phyloP scores from a whole-genome alignment of 1,284 basidiomycete genomes.

The Cutaneotrichosporon spelunceum region DNA sequence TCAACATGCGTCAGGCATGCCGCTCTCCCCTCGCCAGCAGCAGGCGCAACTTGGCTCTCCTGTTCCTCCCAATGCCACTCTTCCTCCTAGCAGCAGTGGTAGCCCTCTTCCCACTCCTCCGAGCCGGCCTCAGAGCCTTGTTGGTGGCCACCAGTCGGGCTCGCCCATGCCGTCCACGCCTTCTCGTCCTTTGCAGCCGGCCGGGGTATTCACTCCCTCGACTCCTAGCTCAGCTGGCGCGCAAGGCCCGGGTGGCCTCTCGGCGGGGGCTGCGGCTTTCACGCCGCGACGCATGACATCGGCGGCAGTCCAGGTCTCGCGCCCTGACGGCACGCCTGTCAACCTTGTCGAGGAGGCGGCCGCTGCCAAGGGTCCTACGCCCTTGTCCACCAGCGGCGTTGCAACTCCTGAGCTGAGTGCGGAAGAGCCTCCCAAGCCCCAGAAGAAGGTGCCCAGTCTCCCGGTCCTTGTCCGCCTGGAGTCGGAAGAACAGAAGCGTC shows the following conservation, averaged over 20 bases:
- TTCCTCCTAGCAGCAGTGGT: slow-evolving; percentile 32
- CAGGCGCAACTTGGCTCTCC: slow-evolving; percentile 37
- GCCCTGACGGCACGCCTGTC: slow-evolving; percentile 47
- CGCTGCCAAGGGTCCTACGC: slow-evolving; percentile 30
- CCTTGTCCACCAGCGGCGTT: slow-evolving; percentile 26
- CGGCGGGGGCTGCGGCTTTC: slow-evolving; percentile 40
- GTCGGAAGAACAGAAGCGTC: slow-evolving; percentile 54
- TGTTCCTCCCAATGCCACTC: slow-evolving; percentile 28
- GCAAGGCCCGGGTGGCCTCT: slow-evolving; percentile 26
- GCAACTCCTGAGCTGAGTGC: slow-evolving; percentile 29
- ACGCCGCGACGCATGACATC: slow-evolving; percentile 38
- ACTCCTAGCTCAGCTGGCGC: slow-evolving; percentile 15
- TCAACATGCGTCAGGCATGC: slow-evolving; percentile 30
- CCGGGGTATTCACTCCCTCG: slow-evolving; percentile 30
- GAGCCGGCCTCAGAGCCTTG: slow-evolving; percentile 37
- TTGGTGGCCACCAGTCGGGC: slow-evolving; percentile 28
- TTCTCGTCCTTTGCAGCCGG: slow-evolving; percentile 29
- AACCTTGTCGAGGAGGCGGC: slow-evolving; percentile 43
- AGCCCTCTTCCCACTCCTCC: slow-evolving; percentile 44
- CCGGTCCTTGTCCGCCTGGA: slow-evolving; percentile 54
- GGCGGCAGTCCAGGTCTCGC: slow-evolving; percentile 46
- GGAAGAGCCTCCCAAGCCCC: slow-evolving; percentile 27
- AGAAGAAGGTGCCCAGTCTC: slow-evolving; percentile 35
- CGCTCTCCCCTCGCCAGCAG: slow-evolving; percentile 40
- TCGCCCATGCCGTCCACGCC: slow-evolving; percentile 40